Evolutionary conservation across 352 stramenopile species (phyloP).

Genomic region (Globisporangium alternatum): DNA sequence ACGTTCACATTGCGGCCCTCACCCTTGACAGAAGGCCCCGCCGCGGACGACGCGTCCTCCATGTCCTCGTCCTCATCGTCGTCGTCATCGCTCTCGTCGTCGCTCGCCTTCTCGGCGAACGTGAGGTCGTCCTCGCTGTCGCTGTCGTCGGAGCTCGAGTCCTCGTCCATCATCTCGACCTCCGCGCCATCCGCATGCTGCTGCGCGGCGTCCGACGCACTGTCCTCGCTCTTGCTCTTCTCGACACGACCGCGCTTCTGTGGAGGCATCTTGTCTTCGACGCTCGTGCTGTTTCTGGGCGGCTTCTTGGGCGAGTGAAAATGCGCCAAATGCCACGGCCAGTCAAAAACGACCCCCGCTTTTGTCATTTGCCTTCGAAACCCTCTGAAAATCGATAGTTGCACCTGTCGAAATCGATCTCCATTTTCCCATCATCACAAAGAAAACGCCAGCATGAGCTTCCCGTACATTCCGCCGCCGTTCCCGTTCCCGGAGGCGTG

Average conservation of each 20-base stretch:
- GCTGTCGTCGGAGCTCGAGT: conserved; percentile 38
- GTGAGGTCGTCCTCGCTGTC: conserved; percentile 64
- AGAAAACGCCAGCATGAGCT: conserved; percentile 21
- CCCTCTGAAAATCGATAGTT: neutral
- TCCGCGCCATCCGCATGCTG: conserved; percentile 20
- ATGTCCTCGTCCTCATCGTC: conserved; percentile 56
- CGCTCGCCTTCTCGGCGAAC: conserved; percentile 36
- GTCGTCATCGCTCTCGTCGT: conserved; percentile 39
- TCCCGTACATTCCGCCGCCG: conserved; percentile 58
- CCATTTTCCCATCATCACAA: neutral
- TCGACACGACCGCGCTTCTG: conserved; percentile 30
- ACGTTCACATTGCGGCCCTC: conserved; percentile 52
- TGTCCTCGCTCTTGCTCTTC: conserved; percentile 17
- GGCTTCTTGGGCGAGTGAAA: neutral
- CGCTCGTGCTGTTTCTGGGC: neutral
- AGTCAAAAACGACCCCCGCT: conserved; percentile 4
- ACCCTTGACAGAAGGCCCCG: conserved; percentile 9
- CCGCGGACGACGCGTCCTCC: conserved; percentile 23
- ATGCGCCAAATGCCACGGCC: neutral
- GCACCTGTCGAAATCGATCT: neutral
- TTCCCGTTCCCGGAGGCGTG: conserved; percentile 78
- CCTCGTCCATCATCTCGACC: conserved; percentile 53
- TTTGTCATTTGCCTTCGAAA: neutral
- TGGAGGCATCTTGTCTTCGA: conserved; percentile 22
- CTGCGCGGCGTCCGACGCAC: conserved; percentile 11